phyloP scores from a whole-genome alignment of 1,284 basidiomycete species.

The Anthracocystis setariae region DNA sequence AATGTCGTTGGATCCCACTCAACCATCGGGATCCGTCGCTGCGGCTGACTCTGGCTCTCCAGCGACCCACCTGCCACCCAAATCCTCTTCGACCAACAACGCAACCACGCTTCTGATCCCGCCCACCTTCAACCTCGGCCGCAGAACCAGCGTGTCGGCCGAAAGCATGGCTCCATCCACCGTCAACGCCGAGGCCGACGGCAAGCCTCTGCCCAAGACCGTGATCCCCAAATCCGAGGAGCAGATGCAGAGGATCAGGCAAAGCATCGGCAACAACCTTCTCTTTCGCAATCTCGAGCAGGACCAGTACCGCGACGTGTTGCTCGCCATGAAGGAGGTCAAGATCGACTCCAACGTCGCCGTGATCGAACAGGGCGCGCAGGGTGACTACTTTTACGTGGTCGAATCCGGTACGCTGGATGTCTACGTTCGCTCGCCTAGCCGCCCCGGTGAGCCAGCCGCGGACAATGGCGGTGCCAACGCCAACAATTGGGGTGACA shows the following conservation, averaged over 20 bases:
- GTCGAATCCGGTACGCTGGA: conserved; percentile 89
- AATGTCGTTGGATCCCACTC: conserved; percentile 14
- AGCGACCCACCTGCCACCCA: conserved; percentile 13
- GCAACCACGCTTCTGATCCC: conserved; percentile 66
- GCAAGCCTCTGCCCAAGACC: conserved; percentile 40
- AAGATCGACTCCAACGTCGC: conserved; percentile 78
- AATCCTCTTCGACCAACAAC: conserved; percentile 1
- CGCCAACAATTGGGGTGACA: conserved; percentile 54
- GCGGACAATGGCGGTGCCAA: conserved; percentile 45
- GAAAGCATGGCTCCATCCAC: conserved; percentile 83
- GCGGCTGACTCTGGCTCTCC: too few relatives aligned
- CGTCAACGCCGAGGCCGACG: conserved; percentile 23
- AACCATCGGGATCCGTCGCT: conserved; percentile 12
- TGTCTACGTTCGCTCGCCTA: conserved; percentile 76
- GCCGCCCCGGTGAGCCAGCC: conserved; percentile 37
- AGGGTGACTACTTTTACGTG: conserved; percentile 97
- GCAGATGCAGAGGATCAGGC: conserved; percentile 86
- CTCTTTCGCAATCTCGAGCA: conserved; percentile 96
- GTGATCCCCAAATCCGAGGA: conserved; percentile 78
- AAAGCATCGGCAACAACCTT: conserved; percentile 87
- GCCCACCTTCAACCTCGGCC: conserved; percentile 78
- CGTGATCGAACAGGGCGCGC: conserved; percentile 94
- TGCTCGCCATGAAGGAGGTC: conserved; percentile 95
- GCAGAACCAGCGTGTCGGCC: conserved; percentile 94
- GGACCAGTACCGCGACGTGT: conserved; percentile 90